Evolutionary conservation across 495 filamentous ascomycete species (phyloP).

Genomic region (Neurospora discreta): DNA sequence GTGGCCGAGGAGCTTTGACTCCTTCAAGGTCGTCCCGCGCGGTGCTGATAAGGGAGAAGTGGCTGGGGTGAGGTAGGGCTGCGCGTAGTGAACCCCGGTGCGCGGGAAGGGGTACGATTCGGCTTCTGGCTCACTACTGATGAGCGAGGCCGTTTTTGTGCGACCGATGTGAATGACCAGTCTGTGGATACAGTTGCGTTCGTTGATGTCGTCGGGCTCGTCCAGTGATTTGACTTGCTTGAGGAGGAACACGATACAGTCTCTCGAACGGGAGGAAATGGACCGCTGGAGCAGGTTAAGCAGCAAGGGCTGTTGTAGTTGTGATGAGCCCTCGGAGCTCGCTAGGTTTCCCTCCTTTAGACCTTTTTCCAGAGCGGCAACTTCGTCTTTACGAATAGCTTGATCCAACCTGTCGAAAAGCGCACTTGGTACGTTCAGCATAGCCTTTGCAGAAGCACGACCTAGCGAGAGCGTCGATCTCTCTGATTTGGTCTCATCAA

Average conservation of each 20-base stretch:
- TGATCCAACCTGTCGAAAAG: constrained; percentile 65
- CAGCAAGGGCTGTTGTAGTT: constrained; percentile 42
- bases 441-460: constrained; percentile 55
- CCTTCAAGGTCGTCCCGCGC: constrained; percentile 29
- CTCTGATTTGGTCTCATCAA: constrained; percentile 60
- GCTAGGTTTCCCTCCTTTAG: constrained; percentile 46
- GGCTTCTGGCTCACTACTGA: constrained; percentile 33
- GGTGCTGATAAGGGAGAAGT: constrained; percentile 47
- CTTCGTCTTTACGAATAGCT: constrained; percentile 66
- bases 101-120: constrained; percentile 36
- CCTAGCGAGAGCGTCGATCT: constrained; percentile 62
- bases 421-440: constrained; percentile 54
- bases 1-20: constrained; percentile 47
- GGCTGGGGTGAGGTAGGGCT: constrained; percentile 52
- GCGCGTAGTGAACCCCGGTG: constrained; percentile 49
- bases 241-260: constrained; percentile 60
- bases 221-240: constrained; percentile 56
- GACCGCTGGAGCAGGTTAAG: constrained; percentile 75
- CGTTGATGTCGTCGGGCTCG: constrained; percentile 85
- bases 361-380: constrained; percentile 43
- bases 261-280: constrained; percentile 58
- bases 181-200: constrained; percentile 85
- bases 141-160: constrained; percentile 50
- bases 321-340: constrained; percentile 37
- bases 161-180: constrained; percentile 83